Conservation (phyloP, 2,329 filamentous ascomycete species). For the Botrytis porri region DNA sequence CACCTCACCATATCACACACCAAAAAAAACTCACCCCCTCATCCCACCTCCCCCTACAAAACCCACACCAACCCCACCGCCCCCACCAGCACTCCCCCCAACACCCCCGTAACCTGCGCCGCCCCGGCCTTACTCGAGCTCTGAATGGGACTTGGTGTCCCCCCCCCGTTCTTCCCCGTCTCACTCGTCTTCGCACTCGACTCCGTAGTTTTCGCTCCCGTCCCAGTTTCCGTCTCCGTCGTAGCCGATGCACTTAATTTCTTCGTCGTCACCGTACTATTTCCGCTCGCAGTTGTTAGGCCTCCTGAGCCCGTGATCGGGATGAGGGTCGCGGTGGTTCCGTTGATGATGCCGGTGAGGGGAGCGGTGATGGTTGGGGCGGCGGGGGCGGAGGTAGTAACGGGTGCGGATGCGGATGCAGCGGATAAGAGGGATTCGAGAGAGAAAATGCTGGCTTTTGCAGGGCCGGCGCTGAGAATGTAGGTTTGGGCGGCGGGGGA, state of each 20-base stretch:
- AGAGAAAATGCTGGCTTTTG: background rate
- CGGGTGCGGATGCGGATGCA: background rate
- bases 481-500: conserved; percentile 5
- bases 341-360: background rate
- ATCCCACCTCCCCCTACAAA: background rate
- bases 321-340: background rate
- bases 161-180: background rate
- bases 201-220: background rate
- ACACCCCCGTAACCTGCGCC: conserved; percentile 8
- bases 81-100: background rate
- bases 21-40: background rate
- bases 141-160: background rate
- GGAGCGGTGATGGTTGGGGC: background rate
- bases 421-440: background rate
- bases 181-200: background rate
- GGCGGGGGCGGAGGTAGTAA: background rate
- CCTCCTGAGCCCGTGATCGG: background rate
- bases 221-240: background rate
- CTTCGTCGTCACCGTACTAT: conserved; percentile 16
- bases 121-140: conserved; percentile 12
- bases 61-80: conserved; percentile 13
- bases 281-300: background rate
- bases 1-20: background rate
- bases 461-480: background rate
- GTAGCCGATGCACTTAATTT: background rate